phyloP scores from a whole-genome alignment of 2,329 filamentous ascomycete genomes.

The Arthroderma sp. region DNA sequence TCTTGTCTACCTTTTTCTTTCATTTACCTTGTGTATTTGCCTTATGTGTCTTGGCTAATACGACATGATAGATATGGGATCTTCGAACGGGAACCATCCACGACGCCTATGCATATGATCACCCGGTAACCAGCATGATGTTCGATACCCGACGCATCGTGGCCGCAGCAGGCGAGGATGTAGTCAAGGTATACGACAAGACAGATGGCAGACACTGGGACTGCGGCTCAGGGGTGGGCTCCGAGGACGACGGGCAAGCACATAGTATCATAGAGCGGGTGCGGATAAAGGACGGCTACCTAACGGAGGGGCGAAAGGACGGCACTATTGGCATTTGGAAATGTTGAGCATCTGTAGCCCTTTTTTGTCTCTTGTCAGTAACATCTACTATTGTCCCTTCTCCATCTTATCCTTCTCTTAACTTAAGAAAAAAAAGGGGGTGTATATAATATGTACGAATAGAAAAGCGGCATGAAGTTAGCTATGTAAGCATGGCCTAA shows the following conservation, averaged over 20 bases:
- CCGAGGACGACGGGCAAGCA: constrained; percentile 52
- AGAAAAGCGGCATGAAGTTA: neutral
- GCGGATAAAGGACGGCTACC: constrained; percentile 82
- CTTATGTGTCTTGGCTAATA: neutral
- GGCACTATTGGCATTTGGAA: constrained; percentile 87
- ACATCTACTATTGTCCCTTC: neutral
- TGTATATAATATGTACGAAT: neutral
- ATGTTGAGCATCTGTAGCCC: constrained; percentile 36
- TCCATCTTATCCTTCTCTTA: neutral
- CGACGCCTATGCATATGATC: constrained; percentile 91
- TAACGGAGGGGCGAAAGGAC: constrained; percentile 79
- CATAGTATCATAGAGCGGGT: constrained; percentile 70
- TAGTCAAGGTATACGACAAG: constrained; percentile 98
- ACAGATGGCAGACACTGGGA: constrained; percentile 93
- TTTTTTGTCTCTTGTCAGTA: neutral
- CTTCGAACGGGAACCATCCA: constrained; percentile 89
- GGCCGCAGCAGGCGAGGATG: constrained; percentile 76
- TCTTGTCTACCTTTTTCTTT: constrained; percentile 7
- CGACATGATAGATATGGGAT: constrained; percentile 72
- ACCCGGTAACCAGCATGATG: constrained; percentile 89
- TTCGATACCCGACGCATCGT: constrained; percentile 87
- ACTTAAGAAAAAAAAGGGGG: too few species aligned
- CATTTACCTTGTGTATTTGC: too few species aligned
- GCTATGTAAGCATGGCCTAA: neutral
- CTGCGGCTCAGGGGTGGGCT: constrained; percentile 67